Evolutionary conservation across 2,329 filamentous ascomycete genomes (phyloP), one percentile per base, ranked within the genome.

Genomic region (Aspergillus persii): DNA sequence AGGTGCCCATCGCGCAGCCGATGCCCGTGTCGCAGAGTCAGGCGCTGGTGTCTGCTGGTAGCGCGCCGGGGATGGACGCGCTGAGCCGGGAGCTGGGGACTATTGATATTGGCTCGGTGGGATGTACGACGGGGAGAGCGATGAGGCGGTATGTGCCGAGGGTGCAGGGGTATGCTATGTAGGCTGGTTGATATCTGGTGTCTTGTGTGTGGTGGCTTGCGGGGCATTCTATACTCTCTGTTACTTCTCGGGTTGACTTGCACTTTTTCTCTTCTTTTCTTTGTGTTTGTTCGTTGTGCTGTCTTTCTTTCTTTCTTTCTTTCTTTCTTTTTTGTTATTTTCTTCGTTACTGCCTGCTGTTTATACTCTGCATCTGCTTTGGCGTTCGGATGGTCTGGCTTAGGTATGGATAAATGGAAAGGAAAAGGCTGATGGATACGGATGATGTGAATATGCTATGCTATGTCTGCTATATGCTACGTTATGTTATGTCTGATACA

Each of bases 81-180:
- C 71, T 88, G 51, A 85, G 83, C 54, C 75, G 84, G 36, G 86
- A 88, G 70, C 75, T 88, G 64, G 82, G 76, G 59, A 75, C 73
- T 6, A 82, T 82, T 61, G 79, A 82, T 59, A 80, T 82, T 57
- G 80, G 80, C 8, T 69, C 70, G 15, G 66, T 69, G 8, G 71
- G 66, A 2, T 72, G 70, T 52, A 76, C 68, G 26, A 53, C 57
- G 27, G 63, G 66, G n/a, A 68, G 73, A 6, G 65, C 67, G 3
- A 65, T 70, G 51, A 68, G 72, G 15, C 73, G 69, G 61, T 75
- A 74, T 50, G 68, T 69, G 4, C 69, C 73, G 18, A 63, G 67
- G 30, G 62, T 68, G 1, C 62, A 67, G 29, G 71, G 70, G 7
- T 73, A 72, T 59, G 70, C 70, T 8, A 64, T 63, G 31, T 73